Evolutionary conservation across 2,329 filamentous ascomycete genomes (phyloP).

Genomic region (Orbilia blumenaviensis): DNA sequence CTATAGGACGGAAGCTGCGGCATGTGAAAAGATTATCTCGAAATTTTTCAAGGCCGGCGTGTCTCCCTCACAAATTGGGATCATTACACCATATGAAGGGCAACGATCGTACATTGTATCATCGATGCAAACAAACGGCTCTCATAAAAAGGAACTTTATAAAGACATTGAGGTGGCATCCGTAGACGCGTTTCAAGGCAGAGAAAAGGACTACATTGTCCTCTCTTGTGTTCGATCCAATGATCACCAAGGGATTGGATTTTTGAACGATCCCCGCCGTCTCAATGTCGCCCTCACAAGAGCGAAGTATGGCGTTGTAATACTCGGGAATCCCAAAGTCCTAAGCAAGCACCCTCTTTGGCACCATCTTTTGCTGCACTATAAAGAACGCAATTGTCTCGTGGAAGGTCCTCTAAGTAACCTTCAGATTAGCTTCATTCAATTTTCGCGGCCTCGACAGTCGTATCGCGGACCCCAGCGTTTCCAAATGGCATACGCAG

Average conservation of each 20-base stretch:
- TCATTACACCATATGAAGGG: constrained; percentile 98
- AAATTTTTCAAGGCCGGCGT: constrained; percentile 99
- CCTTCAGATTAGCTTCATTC: constrained; percentile 91
- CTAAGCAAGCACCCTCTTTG: constrained; percentile 96
- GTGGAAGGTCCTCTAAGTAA: constrained; percentile 96
- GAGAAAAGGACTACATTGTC: constrained; percentile 99
- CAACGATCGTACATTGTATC: constrained; percentile 98
- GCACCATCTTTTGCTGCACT: constrained; percentile 94
- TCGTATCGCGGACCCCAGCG: constrained; percentile 88
- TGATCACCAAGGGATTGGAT: constrained; percentile 98
- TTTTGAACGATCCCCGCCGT: constrained; percentile 95
- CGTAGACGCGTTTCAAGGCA: constrained; percentile 97
- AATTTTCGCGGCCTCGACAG: constrained; percentile 93
- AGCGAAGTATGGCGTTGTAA: constrained; percentile 95
- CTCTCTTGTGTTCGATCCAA: constrained; percentile 98
- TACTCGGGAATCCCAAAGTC: constrained; percentile 96
- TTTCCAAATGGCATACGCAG: constrained; percentile 81
- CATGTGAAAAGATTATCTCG: constrained; percentile 98
- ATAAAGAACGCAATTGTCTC: constrained; percentile 95
- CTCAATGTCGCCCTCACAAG: constrained; percentile 96
- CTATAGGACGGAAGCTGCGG: constrained; percentile 85
- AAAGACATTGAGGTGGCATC: constrained; percentile 99
- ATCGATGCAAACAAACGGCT: constrained; percentile 98
- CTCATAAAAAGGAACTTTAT: constrained; percentile 97
- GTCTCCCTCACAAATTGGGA: constrained; percentile 90